A percentile compares a stretch with the other conserved stretches of the same genome.
Evolutionary conservation across 176 grass and related monocot genomes (phyloP).

Genomic region (Coix lacrymajobi): DNA sequence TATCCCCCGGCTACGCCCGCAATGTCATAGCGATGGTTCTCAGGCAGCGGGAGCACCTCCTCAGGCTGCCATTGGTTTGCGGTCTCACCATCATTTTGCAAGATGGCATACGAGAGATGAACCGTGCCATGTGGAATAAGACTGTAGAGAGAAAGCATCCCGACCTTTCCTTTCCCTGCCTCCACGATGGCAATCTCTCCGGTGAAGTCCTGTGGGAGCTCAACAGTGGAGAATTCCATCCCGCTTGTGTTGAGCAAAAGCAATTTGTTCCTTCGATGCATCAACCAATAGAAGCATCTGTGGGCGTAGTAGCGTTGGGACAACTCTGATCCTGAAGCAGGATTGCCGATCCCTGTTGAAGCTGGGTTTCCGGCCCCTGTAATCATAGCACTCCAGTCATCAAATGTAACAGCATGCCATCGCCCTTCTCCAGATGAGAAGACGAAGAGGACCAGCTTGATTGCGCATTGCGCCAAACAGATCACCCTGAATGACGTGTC

Average conservation of each 20-base stretch:
- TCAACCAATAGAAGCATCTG: conserved; percentile 12
- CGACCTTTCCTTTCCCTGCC: background rate
- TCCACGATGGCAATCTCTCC: conserved; percentile 15
- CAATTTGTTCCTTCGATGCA: background rate
- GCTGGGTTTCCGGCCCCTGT: background rate
- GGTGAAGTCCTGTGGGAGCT: background rate
- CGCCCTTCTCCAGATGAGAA: background rate
- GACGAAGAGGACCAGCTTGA: background rate
- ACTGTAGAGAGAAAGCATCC: background rate
- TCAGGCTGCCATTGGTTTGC: background rate
- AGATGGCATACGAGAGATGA: background rate
- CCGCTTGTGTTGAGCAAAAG: background rate
- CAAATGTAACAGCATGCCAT: background rate
- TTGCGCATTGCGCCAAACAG: background rate
- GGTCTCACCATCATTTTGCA: background rate
- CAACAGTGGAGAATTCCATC: conserved; percentile 13
- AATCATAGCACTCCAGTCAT: background rate
- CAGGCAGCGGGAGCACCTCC: background rate
- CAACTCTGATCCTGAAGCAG: background rate
- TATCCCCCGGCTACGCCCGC: conserved; percentile 14
- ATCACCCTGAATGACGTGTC: background rate
- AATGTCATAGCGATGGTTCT: background rate
- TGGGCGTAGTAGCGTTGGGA: background rate
- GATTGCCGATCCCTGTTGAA: background rate
- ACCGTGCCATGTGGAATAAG: background rate